phyloP scores from a whole-genome alignment of 2,329 filamentous ascomycete genomes.

The Pseudogymnoascus verrucosus region DNA sequence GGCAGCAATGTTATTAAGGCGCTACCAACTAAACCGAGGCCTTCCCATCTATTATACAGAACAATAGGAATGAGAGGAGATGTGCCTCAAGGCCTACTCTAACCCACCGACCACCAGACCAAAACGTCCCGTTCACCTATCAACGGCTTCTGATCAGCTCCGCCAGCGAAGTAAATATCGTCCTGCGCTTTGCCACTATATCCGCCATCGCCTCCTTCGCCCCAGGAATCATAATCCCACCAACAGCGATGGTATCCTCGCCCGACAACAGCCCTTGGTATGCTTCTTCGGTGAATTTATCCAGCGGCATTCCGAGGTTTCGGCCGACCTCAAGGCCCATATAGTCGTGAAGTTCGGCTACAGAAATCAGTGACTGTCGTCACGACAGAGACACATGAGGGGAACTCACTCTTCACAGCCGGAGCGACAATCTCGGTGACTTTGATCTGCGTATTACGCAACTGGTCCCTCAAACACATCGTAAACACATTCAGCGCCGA shows the following conservation, averaged over 20 bases:
- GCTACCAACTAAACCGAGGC: neutral
- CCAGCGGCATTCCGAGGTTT: constrained; percentile 41
- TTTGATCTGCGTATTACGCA: constrained; percentile 29
- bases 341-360: constrained; percentile 36
- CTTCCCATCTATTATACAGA: neutral
- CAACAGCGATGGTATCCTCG: constrained; percentile 18
- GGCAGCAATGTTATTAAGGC: neutral
- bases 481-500: constrained; percentile 36
- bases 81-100: neutral
- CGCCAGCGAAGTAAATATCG: neutral
- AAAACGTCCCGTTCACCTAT: neutral
- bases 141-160: neutral
- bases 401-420: constrained; percentile 19
- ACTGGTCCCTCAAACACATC: constrained; percentile 35
- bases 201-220: neutral
- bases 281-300: constrained; percentile 33
- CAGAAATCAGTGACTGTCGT: neutral
- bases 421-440: constrained; percentile 36
- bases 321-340: constrained; percentile 35
- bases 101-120: neutral
- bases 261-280: constrained; percentile 17
- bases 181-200: neutral
- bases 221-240: constrained; percentile 6
- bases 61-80: neutral
- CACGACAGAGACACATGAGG: neutral